phyloP scores from a whole-genome alignment of 1,284 basidiomycete genomes.

The Vanrija sp. region DNA sequence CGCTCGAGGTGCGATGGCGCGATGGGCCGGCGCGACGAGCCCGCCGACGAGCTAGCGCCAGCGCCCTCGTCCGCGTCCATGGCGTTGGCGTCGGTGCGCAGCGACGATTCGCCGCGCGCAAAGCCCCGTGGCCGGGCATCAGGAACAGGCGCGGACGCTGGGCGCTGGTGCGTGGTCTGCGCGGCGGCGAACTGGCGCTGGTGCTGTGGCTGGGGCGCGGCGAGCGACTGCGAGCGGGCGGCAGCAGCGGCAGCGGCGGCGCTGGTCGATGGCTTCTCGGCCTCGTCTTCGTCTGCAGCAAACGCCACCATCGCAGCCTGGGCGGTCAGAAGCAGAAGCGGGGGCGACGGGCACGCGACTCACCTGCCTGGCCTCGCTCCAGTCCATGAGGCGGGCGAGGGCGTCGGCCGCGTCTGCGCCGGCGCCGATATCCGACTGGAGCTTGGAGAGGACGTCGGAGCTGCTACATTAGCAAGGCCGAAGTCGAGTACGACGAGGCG shows the following conservation, averaged over 20 bases:
- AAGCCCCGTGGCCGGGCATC: constrained; percentile 1
- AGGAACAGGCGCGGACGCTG: constrained; percentile 22
- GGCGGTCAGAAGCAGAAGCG: not conserved
- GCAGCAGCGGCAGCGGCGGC: not conserved
- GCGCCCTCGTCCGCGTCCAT: constrained; percentile 7
- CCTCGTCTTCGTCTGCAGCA: constrained; percentile 38
- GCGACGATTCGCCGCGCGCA: constrained; percentile 1
- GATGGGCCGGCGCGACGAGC: not conserved
- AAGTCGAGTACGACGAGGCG: constrained; percentile 1
- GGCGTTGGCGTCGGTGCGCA: constrained; percentile 2
- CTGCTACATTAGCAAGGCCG: too few relatives aligned
- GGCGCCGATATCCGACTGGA: constrained; percentile 41
- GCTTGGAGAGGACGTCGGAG: constrained; percentile 43
- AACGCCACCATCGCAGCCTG: constrained; percentile 43
- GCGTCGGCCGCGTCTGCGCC: constrained; percentile 43
- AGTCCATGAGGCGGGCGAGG: constrained; percentile 49
- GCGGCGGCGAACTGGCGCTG: constrained; percentile 4
- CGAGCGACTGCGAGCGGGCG: constrained; percentile 1
- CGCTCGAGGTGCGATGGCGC: constrained; percentile 4
- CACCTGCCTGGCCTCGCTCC: constrained; percentile 50
- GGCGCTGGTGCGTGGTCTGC: constrained; percentile 1
- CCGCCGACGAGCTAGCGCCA: not conserved
- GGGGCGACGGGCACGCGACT: constrained; percentile 2
- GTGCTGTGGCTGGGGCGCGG: not conserved
- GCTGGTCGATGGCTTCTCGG: constrained; percentile 12